Evolutionary conservation across 73 alveolate species (phyloP).

Genomic region (Stentor coeruleus): DNA sequence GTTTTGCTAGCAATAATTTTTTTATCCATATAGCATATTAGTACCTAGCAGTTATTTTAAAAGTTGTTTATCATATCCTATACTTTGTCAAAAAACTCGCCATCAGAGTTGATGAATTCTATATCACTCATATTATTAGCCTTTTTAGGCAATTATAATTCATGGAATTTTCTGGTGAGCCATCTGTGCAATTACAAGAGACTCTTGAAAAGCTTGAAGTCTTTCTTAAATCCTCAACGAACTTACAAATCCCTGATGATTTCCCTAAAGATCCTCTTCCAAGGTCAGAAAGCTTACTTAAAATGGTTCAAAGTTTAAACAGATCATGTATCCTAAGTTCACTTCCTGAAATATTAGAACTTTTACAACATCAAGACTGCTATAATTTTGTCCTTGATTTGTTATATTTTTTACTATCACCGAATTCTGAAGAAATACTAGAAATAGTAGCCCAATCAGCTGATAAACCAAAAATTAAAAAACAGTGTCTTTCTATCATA

Average conservation of each 20-base stretch:
- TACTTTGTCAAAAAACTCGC: slow-evolving; percentile 6
- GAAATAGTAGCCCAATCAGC: background rate
- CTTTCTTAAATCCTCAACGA: background rate
- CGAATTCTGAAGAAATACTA: background rate
- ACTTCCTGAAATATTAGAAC: background rate
- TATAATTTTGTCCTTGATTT: background rate
- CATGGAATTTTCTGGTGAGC: too few species aligned
- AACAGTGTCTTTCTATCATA: background rate
- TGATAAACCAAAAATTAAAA: too few species aligned
- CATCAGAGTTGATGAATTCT: background rate
- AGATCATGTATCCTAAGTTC: background rate
- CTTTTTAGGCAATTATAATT: background rate
- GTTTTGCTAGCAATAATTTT: slow-evolving; percentile 29
- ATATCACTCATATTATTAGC: background rate
- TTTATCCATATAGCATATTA: slow-evolving; percentile 27
- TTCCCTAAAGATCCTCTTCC: background rate
- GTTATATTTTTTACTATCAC: background rate
- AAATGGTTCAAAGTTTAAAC: background rate
- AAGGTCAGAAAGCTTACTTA: background rate
- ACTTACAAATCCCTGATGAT: background rate
- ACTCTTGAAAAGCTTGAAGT: background rate
- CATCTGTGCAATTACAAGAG: too few species aligned
- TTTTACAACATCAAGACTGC: background rate
- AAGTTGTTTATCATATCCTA: slow-evolving; percentile 9
- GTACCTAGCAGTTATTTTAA: slow-evolving; percentile 23